These are phyloP conservation scores for Psidium guajava DNA, from an alignment of 345 rosid genomes.

Conservation along the genomic window DNA sequence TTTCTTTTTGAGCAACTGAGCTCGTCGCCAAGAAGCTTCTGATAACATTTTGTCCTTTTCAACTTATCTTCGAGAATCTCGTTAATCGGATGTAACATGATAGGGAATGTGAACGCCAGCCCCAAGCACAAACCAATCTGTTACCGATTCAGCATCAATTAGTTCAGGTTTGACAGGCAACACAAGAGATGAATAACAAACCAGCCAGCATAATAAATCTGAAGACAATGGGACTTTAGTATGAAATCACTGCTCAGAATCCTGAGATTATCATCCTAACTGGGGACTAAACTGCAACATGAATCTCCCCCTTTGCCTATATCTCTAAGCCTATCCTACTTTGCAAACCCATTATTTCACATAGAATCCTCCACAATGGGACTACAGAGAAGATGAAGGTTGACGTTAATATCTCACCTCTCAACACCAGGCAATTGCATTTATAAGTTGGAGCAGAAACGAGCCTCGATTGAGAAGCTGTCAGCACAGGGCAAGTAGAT, in stretches of 20 bases:
- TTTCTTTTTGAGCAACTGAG: slow-evolving; percentile 15
- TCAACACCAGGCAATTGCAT: too few species aligned
- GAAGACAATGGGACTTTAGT: background rate
- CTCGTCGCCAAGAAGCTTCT: slow-evolving; percentile 16
- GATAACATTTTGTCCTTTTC: slow-evolving; percentile 27
- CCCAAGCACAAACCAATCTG: slow-evolving; percentile 90
- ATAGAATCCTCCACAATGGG: background rate
- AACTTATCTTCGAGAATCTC: slow-evolving; percentile 82
- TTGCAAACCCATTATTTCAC: background rate
- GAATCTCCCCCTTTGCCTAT: background rate
- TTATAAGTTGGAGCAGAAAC: too few species aligned
- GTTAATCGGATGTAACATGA: slow-evolving; percentile 73
- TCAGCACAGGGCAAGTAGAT: too few species aligned
- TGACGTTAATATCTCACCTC: background rate
- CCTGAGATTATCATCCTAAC: background rate
- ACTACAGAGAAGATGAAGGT: background rate
- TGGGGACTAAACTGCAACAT: background rate
- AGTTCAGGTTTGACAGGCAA: background rate
- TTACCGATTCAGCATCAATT: slow-evolving; percentile 1
- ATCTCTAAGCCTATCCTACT: background rate
- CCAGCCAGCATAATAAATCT: background rate
- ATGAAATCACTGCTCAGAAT: background rate
- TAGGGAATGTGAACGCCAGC: slow-evolving; percentile 71
- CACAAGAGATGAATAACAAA: background rate
- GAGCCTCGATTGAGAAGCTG: too few species aligned